Conservation (phyloP, 495 filamentous ascomycete species). For the Penicillium parvum region DNA sequence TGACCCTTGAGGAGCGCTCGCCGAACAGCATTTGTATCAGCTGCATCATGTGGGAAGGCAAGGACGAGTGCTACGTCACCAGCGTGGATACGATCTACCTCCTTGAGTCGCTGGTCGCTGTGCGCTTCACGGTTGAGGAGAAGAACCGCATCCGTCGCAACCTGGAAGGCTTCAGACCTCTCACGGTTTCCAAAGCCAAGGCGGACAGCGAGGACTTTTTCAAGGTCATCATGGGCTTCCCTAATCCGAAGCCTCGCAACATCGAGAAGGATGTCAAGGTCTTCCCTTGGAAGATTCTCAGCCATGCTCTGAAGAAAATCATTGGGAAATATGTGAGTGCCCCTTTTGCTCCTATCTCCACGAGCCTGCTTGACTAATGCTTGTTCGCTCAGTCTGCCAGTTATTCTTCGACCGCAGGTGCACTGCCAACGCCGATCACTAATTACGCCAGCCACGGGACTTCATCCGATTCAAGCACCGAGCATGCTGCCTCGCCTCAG, state of each 20-base stretch:
- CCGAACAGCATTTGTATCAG: slow-evolving; percentile 80
- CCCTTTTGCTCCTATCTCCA: not conserved
- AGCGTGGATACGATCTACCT: slow-evolving; percentile 95
- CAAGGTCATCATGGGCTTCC: slow-evolving; percentile 98
- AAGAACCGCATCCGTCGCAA: slow-evolving; percentile 97
- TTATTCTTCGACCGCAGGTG: slow-evolving; percentile 48
- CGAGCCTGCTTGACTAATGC: slow-evolving; percentile 5
- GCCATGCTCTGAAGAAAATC: slow-evolving; percentile 86
- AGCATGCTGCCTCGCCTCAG: slow-evolving; percentile 42
- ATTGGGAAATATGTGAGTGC: slow-evolving; percentile 93
- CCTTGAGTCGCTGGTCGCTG: slow-evolving; percentile 79
- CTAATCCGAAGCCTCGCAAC: slow-evolving; percentile 87
- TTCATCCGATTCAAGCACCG: slow-evolving; percentile 40
- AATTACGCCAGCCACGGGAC: slow-evolving; percentile 37
- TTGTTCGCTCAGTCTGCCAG: slow-evolving; percentile 41
- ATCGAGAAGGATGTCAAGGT: slow-evolving; percentile 99
- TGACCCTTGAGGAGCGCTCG: slow-evolving; percentile 60
- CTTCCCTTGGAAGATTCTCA: slow-evolving; percentile 86
- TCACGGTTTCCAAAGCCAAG: slow-evolving; percentile 90
- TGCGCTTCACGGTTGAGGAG: slow-evolving; percentile 87
- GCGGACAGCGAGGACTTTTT: slow-evolving; percentile 92
- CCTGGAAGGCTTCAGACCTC: slow-evolving; percentile 82
- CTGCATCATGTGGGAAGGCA: slow-evolving; percentile 92
- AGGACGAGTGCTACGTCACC: slow-evolving; percentile 82
- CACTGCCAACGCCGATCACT: slow-evolving; percentile 36